Percentiles rank a stretch among this genome's conserved stretches.
Evolutionary conservation across 2,329 filamentous ascomycete genomes (phyloP).

Genomic region (Colletotrichum scovillei): DNA sequence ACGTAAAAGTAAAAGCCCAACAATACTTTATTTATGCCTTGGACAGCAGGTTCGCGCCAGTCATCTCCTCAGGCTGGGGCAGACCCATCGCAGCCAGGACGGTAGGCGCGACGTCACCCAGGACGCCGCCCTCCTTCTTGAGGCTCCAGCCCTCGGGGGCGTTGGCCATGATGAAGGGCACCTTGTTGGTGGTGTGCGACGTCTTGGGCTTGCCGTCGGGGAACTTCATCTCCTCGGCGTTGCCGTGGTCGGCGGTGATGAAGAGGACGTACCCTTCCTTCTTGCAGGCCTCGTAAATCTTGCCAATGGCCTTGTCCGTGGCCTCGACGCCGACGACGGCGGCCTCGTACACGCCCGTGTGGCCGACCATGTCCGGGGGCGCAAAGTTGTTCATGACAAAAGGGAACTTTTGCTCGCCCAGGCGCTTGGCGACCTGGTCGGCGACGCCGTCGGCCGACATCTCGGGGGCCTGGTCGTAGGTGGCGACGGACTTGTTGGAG

Average conservation of each 20-base stretch:
- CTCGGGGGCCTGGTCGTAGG: slow-evolving; percentile 93
- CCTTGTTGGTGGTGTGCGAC: slow-evolving; percentile 96
- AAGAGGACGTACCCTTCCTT: slow-evolving; percentile 93
- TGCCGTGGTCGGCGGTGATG: slow-evolving; percentile 96
- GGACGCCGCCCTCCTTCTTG: slow-evolving; percentile 80
- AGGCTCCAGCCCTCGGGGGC: slow-evolving; percentile 90
- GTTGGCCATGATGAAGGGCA: slow-evolving; percentile 98
- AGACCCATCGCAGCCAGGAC: slow-evolving; percentile 91
- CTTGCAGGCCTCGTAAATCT: slow-evolving; percentile 94
- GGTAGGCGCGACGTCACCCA: slow-evolving; percentile 97
- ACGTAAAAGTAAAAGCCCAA: neutral
- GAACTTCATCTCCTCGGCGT: slow-evolving; percentile 99
- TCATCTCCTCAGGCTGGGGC: slow-evolving; percentile 92
- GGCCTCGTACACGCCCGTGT: slow-evolving; percentile 97
- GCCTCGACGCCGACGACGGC: slow-evolving; percentile 86
- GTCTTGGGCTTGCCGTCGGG: slow-evolving; percentile 97
- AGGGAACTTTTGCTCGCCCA: slow-evolving; percentile 86
- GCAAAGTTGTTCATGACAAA: slow-evolving; percentile 99
- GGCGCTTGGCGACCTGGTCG: slow-evolving; percentile 88
- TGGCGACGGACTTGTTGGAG: slow-evolving; percentile 89
- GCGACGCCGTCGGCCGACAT: slow-evolving; percentile 96
- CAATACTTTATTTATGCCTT: slow-evolving; percentile 57
- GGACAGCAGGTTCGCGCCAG: slow-evolving; percentile 83
- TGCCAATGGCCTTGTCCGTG: slow-evolving; percentile 93
- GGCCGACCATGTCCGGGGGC: slow-evolving; percentile 98